Conservation (phyloP, 352 stramenopile species). For the Globisporangium apiculatum region DNA sequence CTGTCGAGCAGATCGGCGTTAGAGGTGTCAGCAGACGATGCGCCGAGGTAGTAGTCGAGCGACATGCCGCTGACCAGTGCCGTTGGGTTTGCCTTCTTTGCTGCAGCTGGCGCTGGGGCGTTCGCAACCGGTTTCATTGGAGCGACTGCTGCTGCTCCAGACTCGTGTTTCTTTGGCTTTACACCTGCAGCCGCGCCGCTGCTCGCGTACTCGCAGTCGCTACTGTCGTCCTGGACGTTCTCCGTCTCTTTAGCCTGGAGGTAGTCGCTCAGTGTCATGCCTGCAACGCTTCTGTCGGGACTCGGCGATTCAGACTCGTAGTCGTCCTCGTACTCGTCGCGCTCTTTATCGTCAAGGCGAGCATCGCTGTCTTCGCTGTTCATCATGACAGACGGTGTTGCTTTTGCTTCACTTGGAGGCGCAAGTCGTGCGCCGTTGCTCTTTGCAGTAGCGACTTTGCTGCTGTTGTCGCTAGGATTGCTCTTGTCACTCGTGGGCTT, state of each 20-base stretch:
- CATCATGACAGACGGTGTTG: neutral
- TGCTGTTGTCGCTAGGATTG: neutral
- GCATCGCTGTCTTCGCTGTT: slow-evolving; percentile 1
- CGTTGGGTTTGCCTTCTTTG: slow-evolving; percentile 16
- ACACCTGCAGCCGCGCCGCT: neutral
- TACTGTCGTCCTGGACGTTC: slow-evolving; percentile 3
- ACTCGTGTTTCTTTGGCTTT: slow-evolving; percentile 8
- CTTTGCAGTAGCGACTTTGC: no score
- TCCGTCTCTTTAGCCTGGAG: slow-evolving; percentile 22
- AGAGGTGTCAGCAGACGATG: slow-evolving; percentile 10
- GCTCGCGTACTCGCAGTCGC: neutral
- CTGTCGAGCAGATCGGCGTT: slow-evolving; percentile 9
- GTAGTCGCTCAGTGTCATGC: slow-evolving; percentile 54
- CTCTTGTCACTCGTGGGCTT: slow-evolving; percentile 8
- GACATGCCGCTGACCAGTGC: slow-evolving; percentile 49
- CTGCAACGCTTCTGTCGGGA: slow-evolving; percentile 24
- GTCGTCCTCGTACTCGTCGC: slow-evolving; percentile 31
- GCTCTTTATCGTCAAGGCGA: slow-evolving; percentile 1
- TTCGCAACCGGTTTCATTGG: slow-evolving; percentile 14
- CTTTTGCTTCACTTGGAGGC: slow-evolving; percentile 1
- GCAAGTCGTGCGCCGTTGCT: no score
- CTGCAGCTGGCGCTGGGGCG: neutral
- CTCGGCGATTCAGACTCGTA: slow-evolving; percentile 32
- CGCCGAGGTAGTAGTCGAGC: slow-evolving; percentile 51
- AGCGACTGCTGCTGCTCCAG: neutral